Base-by-base conservation (phyloP, 2,329 filamentous ascomycete species). In the Corynespora cassiicola region DNA sequence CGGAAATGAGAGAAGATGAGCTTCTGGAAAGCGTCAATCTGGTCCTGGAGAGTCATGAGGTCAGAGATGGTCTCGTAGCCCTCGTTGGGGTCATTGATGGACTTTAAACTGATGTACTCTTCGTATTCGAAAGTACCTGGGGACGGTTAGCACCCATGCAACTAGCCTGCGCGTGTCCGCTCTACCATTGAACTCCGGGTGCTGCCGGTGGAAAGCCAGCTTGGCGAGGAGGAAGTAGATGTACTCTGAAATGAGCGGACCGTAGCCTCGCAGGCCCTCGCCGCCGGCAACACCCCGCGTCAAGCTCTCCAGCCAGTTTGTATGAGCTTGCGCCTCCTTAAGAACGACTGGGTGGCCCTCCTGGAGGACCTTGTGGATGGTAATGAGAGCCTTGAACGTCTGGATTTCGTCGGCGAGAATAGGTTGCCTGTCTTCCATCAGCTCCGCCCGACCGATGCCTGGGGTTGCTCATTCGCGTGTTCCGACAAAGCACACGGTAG, bases 21-120 rank as follows among this genome's bases (percentile, higher is more conserved):
- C 74, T 97, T 99, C 70, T 99, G 94, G 73, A 99, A 97, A 53
- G 90, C 86, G 71, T 99, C 94, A 56, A 99, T 99, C 77, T 96
- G 92, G 70, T 99, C 94, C 68, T 99, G 94, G 42, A 99, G 78
- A 7, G 85, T 87, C 91, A 97, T 96, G 37, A 99, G 80, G 70
- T 99, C 94, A 53, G 86, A 88, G 57, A 99, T 97, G 16, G 92
- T 96, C 76, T 99, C 94, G 66, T 87, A 87, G 23, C 94, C 94
- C 74, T 99, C 94, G 63, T 99, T 97, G 4, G 94, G 94, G 69
- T 99, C 94, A 69, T 97, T 96, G 75, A 95, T 97, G 18, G 90
- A 90, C 75, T 96, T 97, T 66, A 99, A 77, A 65, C 90, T 96
- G 68, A 97, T 91, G 69, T 99, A 99, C 68, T 99, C 94, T 74